Evolutionary conservation across 768 basidiomycete genomes (phyloP), one percentile per base, ranked within the genome.

Genomic region (Erythrobasidium yunnanense): DNA sequence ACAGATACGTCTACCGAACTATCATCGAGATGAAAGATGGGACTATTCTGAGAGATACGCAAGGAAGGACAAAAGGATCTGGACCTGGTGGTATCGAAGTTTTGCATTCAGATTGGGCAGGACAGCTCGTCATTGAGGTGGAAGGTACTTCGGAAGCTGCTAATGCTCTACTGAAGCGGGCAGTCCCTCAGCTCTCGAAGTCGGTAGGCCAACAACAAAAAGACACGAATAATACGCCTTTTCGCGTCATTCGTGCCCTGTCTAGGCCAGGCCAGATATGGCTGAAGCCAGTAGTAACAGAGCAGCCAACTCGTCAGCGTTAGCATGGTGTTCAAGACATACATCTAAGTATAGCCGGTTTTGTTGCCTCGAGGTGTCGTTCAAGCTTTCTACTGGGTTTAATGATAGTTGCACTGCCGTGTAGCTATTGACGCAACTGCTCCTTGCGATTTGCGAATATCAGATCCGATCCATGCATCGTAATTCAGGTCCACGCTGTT

Each of bases 81-180:
- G 66, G 68, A 0, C 52, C 66, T 0, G 73, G 70, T 11, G 73
- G 70, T 0, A 68, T 69, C 27, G 73, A 73, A 3, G 52, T 66
- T 29, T 32, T 67, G 1, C 68, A 71, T 33, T 50, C 57, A 0
- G 73, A 69, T 2, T 73, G 73, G 73, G 66, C 35, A 0, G 73
- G 73, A 0, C 13, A 45, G 33, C 20, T 71, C 29, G 47, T 68
- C 17, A 20, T 73, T 30, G 73, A 72, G 51, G 66, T 66, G 1
- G 72, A 73, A 15, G 72, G 72, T 2, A 71, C 72, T 33, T 55
- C 68, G 15, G 72, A 73, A 50, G 66, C 69, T 22, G 71, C 72
- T 3, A 47, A 69, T 27, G 27, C 57, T 18, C 68, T 73, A 7
- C 6, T 63, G 23, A 17, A 49, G 27, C 6, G 60, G 18, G 38